Conservation (phyloP, 2,329 filamentous ascomycete genomes). For the Sphaerostilbella broomeana region DNA sequence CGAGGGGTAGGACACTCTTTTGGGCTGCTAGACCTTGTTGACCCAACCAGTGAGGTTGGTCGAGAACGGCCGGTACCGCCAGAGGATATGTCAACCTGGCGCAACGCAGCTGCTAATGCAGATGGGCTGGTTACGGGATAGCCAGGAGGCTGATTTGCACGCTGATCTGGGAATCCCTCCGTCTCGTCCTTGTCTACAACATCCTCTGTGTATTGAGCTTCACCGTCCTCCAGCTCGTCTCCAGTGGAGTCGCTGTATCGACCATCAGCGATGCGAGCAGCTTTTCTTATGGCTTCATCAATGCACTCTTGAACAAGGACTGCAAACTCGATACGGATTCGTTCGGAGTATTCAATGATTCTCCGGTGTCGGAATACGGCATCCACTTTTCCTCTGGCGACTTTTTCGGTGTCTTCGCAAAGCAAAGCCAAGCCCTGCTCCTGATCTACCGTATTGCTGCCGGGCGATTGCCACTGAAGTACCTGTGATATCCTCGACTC, state of each 20-base stretch:
- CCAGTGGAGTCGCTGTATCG: constrained; percentile 72
- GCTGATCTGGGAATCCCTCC: constrained; percentile 15
- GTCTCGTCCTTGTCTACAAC: constrained; percentile 33
- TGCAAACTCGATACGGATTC: constrained; percentile 89
- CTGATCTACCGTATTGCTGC: constrained; percentile 83
- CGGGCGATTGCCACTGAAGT: constrained; percentile 92
- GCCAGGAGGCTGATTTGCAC: constrained; percentile 43
- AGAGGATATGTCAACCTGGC: constrained; percentile 31
- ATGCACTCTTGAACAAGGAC: constrained; percentile 94
- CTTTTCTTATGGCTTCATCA: constrained; percentile 82
- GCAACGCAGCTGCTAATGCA: constrained; percentile 49
- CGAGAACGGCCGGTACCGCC: constrained; percentile 33
- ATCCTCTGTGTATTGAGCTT: constrained; percentile 13
- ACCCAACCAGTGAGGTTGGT: constrained; percentile 52
- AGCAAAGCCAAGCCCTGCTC: constrained; percentile 82
- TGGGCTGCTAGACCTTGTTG: constrained; percentile 83
- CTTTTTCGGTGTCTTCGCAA: constrained; percentile 82
- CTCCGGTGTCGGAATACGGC: constrained; percentile 84
- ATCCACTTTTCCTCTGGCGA: constrained; percentile 84
- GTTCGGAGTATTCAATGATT: constrained; percentile 92
- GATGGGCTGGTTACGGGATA: constrained; percentile 36
- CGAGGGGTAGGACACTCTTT: constrained; percentile 85
- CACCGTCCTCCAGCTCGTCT: constrained; percentile 43
- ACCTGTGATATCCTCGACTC: constrained; percentile 93
- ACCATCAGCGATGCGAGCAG: constrained; percentile 78